Evolutionary conservation across 768 basidiomycete species (phyloP).

Genomic region (Asterophora lycoperdoides): DNA sequence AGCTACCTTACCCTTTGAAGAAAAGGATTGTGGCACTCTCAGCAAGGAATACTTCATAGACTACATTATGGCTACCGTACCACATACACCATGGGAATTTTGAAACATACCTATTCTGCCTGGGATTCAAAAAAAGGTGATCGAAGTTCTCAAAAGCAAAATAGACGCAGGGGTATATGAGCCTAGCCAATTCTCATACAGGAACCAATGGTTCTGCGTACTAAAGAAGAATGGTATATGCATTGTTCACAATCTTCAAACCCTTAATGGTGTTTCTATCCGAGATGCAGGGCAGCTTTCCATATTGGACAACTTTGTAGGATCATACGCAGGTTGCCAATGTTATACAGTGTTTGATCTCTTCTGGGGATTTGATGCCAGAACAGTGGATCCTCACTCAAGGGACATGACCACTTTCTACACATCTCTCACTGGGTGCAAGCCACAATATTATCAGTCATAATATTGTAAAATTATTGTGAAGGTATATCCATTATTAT

Average conservation of each 20-base stretch:
- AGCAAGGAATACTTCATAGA: not conserved
- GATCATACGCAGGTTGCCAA: too few species aligned
- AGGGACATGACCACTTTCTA: slow-evolving; percentile 39
- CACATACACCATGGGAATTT: not conserved
- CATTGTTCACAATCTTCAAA: not conserved
- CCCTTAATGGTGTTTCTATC: not conserved
- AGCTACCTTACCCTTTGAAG: not conserved
- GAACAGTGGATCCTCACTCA: slow-evolving; percentile 18
- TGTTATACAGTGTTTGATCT: too few species aligned
- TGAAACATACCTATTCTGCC: not conserved
- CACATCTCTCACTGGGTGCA: too few species aligned
- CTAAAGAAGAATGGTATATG: not conserved
- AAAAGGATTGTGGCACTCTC: not conserved
- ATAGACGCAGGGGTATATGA: not conserved
- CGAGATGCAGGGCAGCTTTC: not conserved
- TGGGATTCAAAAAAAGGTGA: not conserved
- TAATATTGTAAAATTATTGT: too few species aligned
- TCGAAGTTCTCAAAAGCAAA: not conserved
- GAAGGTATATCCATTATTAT: too few species aligned
- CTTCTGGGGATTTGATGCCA: not conserved
- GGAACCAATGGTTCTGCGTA: not conserved
- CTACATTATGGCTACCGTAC: not conserved
- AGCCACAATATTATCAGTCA: too few species aligned
- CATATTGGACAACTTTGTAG: not conserved
- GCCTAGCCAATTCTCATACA: not conserved